Base-by-base conservation (phyloP, 1,139 yeast species). In the Zygoascus sp. region DNA sequence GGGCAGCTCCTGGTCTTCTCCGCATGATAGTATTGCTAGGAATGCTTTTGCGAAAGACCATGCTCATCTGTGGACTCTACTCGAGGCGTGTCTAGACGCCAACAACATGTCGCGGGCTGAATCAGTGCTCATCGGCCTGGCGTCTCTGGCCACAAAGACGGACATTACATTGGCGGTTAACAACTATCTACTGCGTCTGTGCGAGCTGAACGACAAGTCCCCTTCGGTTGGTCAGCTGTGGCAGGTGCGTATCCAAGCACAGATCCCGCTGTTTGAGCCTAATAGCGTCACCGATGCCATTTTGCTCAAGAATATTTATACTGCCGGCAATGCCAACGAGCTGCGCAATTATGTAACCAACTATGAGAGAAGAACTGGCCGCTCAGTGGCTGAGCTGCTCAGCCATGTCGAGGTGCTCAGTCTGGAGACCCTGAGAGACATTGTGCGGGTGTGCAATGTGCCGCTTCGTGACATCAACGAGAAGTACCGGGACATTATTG, bases 21-120 rank as follows among this genome's bases (percentile, higher is more conserved):
- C 68, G 1, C 56, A 62, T 38, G 69, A 65, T 40, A 46, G 53
- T 11, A 54, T 65, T 5, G 49, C 62, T 6, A 51, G 66, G 38
- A 61, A 62, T 47, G 54, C 62, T 5, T 65, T 64, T 49, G 53
- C 65, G 20, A 62, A 60, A 57, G 84, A 81, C 51, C 76, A 80
- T 28, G 70, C 76, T 45, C 87, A 84, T 58, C 69, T 85, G 15
- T 87, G 88, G 79, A 77, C 92, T 1, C 66, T 89, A 30, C 70
- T 88, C 35, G 96, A 88, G 58, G 95, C 95, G 0, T 83, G 94
- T 55, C 63, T 90, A 34, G 76, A 80, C 40, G 75, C 86, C 28
- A 76, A 76, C 46, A 85, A 86, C 60, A 78, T 77, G 56, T 77
- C 75, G 28, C 73, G 97, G 56, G 96, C 96, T 0, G 80, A 78